Evolutionary conservation across 2,329 filamentous ascomycete species (phyloP), one percentile per base, ranked within the genome.

Genomic region (Botryotinia calthae): DNA sequence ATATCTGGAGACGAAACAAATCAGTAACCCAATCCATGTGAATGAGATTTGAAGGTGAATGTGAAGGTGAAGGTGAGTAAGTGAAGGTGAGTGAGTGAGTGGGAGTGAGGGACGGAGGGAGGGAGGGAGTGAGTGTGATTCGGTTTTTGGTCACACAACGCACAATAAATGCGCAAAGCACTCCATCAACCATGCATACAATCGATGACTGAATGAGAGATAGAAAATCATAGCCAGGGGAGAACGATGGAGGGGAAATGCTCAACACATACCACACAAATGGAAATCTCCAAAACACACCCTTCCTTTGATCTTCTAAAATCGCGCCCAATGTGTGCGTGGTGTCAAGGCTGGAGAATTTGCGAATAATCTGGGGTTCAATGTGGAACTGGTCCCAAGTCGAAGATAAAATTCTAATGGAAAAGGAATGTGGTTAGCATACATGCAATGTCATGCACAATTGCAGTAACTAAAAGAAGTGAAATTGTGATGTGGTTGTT

Each of bases 341-440:
- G 70, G 72, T n/a, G 54, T 67, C 61, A 73, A 68, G 71, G 40
- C 40, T 76, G 42, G 70, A 74, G 72, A 69, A 74, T 73, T 73
- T 73, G 69, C 73, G 73, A 74, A 70, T 51, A 76, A 75, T 75
- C 76, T 75, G 65, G 74, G 75, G 22, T n/a, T 75, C 74, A 69
- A 76, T 63, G 70, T 64, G 65, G 72, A 71, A 74, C 77, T 73
- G 70, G 73, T 67, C 75, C 69, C 71, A 72, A 66, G 48, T 73
- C 71, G 73, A 73, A 73, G 74, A 74, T 75, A 73, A 63, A 73
- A 67, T 66, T 75, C 76, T 77, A 54, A 67, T 54, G n/a, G 71
- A 22, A 74, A 68, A 40, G 71, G 58, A 71, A 71, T 65, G 62
- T 66, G 28, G 66, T 79, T 71, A 80, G 78, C 75, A 76, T 72